These are phyloP conservation scores for Lactarius pseudohatsudake DNA, from an alignment of 768 basidiomycete genomes.

Conservation along the genomic window DNA sequence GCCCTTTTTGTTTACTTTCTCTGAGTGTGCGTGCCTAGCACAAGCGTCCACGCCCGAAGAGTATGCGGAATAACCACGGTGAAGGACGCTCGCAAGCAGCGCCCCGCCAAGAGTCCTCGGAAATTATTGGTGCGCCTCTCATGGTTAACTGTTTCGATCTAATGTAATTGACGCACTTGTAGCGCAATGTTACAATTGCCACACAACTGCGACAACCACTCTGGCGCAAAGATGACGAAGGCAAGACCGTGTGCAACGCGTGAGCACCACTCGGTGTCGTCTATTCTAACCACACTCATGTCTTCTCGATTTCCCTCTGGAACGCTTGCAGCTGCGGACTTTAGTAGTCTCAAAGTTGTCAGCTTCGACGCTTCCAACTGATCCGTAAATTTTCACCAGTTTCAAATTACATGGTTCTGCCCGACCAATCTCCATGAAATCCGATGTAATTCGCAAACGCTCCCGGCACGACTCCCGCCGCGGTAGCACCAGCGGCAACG, in stretches of 20 bases:
- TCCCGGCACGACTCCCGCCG: constrained; percentile 79
- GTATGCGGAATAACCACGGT: constrained; percentile 75
- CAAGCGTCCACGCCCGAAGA: constrained; percentile 86
- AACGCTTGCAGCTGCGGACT: constrained; percentile 61
- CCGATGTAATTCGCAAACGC: constrained; percentile 85
- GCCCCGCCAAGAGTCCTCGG: constrained; percentile 68
- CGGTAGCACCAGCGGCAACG: constrained; percentile 34
- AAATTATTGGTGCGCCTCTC: constrained; percentile 61
- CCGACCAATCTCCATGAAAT: constrained; percentile 89
- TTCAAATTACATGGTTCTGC: constrained; percentile 85
- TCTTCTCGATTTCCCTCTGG: constrained; percentile 8
- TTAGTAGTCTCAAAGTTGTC: constrained; percentile 47
- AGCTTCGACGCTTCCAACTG: constrained; percentile 4
- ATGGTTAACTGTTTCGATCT: constrained; percentile 27
- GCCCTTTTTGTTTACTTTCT: neutral
- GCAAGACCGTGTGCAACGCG: constrained; percentile 91
- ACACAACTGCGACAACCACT: constrained; percentile 84
- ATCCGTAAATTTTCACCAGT: constrained; percentile 34
- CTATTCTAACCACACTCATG: constrained; percentile 14
- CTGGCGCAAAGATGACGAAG: constrained; percentile 90
- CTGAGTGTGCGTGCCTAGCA: constrained; percentile 48
- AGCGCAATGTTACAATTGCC: constrained; percentile 88
- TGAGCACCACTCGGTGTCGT: constrained; percentile 42
- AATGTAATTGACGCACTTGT: neutral
- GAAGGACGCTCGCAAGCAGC: constrained; percentile 65